A percentile compares a stretch with the other conserved stretches of the same genome.
These are phyloP conservation scores for Forsythia viridissima DNA, from an alignment of 257 asterid genomes.

Conservation along the genomic window DNA sequence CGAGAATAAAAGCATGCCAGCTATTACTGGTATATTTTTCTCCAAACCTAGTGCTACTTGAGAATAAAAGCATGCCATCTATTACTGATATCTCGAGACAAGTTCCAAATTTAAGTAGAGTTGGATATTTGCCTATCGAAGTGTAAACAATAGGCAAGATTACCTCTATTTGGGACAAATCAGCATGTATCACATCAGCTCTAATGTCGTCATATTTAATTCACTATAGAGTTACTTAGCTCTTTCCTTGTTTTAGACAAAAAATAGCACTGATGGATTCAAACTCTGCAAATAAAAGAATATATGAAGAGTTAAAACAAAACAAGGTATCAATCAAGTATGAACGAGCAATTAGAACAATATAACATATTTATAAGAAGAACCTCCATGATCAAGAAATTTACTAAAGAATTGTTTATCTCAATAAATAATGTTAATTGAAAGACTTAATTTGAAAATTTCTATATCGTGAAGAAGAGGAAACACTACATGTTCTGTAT, in stretches of 20 bases:
- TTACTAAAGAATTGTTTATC: not conserved
- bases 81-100: not conserved
- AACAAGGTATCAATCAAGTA: not conserved
- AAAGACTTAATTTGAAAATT: not conserved
- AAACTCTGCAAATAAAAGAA: conserved; percentile 52
- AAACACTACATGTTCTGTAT: not conserved
- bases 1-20: no score
- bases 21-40: no score
- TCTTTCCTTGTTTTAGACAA: conserved; percentile 86
- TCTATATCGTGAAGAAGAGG: not conserved
- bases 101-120: not conserved
- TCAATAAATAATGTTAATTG: not conserved
- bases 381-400: not conserved
- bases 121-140: not conserved
- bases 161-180: conserved; percentile 68
- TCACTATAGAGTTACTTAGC: conserved; percentile 75
- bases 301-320: not conserved
- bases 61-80: not conserved
- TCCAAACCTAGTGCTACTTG: not conserved
- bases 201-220: conserved; percentile 67
- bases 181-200: conserved; percentile 80
- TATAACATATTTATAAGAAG: not conserved
- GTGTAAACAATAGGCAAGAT: conserved; percentile 1
- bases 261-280: conserved; percentile 80
- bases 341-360: not conserved